Evolutionary conservation across 2,329 filamentous ascomycete genomes (phyloP).

Genomic region (Aspergillus sp.): DNA sequence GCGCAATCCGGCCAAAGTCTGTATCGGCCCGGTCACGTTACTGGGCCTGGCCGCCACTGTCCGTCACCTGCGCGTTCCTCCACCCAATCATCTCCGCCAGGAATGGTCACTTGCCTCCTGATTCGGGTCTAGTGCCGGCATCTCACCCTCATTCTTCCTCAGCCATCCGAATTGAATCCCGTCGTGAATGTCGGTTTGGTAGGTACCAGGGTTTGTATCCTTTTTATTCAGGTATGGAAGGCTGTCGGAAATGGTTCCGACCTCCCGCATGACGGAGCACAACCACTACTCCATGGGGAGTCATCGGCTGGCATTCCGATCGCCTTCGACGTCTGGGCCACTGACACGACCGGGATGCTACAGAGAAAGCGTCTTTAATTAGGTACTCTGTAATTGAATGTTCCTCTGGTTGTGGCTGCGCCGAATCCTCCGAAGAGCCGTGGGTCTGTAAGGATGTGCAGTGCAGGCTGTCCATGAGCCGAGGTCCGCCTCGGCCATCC

Average conservation of each 20-base stretch:
- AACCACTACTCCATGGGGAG: too few species aligned
- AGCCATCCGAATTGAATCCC: neutral
- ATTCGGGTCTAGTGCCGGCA: neutral
- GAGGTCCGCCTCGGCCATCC: neutral
- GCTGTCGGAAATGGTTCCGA: neutral
- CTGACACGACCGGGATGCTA: too few species aligned
- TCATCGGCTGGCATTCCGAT: too few species aligned
- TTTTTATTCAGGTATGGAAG: too few species aligned
- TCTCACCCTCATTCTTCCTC: neutral
- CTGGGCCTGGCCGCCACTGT: constrained; percentile 10
- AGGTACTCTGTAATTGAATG: too few species aligned
- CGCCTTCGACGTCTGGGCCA: too few species aligned
- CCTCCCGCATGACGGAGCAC: neutral
- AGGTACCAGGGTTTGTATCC: too few species aligned
- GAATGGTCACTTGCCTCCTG: constrained; percentile 8
- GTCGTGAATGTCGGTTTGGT: neutral
- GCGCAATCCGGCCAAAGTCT: neutral
- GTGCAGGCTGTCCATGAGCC: neutral
- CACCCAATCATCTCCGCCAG: constrained; percentile 3
- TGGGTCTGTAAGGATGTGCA: neutral
- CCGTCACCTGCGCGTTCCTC: constrained; percentile 5
- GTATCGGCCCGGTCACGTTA: constrained; percentile 29
- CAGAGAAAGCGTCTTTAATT: too few species aligned
- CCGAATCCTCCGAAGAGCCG: neutral
- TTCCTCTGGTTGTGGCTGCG: neutral